Percentiles rank a stretch among this genome's conserved stretches.
Evolutionary conservation across 169 alveolate species (phyloP).

Genomic region (Plasmodium vivax): DNA sequence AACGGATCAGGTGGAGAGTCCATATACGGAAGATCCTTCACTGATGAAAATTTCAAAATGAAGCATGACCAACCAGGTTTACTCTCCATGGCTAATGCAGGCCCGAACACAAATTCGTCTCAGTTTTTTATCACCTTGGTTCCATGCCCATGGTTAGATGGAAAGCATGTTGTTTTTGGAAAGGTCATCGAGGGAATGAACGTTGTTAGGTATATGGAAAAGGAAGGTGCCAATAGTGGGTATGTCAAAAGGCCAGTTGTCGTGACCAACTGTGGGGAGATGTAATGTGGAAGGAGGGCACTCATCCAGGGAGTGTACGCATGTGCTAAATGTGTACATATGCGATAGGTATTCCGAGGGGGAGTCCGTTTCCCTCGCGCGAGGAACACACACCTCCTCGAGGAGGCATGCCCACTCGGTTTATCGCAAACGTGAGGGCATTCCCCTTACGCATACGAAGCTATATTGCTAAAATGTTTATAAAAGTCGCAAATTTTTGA

Average conservation of each 20-base stretch:
- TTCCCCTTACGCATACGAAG: background rate
- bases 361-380: background rate
- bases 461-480: background rate
- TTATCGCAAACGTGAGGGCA: background rate
- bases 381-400: background rate
- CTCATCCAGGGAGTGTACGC: background rate
- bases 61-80: slow-evolving; percentile 94
- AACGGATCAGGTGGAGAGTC: slow-evolving; percentile 97
- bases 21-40: slow-evolving; percentile 94
- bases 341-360: background rate
- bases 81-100: slow-evolving; percentile 98
- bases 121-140: slow-evolving; percentile 96
- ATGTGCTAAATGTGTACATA: background rate
- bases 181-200: slow-evolving; percentile 92
- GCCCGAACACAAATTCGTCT: slow-evolving; percentile 98
- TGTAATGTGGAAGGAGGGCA: slow-evolving; percentile 16
- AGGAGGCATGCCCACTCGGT: background rate
- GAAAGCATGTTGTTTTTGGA: slow-evolving; percentile 98
- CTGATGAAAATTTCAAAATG: slow-evolving; percentile 95
- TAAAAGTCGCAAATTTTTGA: background rate
- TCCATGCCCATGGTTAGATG: slow-evolving; percentile 96
- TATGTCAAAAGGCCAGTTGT: slow-evolving; percentile 89
- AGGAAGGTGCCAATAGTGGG: slow-evolving; percentile 93
- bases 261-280: slow-evolving; percentile 94
- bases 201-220: slow-evolving; percentile 93